These are phyloP conservation scores for Tolypocladium album DNA, from an alignment of 2,329 filamentous ascomycete species.

Conservation along the genomic window DNA sequence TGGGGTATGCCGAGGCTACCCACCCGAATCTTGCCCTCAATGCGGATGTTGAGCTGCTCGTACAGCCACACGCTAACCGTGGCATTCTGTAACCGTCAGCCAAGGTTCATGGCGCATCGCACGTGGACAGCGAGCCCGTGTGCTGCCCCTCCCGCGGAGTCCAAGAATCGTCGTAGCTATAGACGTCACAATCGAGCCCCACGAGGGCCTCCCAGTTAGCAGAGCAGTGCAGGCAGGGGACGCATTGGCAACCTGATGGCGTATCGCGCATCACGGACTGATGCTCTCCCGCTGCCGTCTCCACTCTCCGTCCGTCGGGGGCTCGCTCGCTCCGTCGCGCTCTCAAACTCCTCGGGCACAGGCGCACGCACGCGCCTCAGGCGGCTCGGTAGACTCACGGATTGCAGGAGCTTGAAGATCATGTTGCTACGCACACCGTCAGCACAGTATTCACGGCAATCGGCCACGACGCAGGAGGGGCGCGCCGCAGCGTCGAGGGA, in stretches of 20 bases:
- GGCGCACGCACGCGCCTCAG: neutral
- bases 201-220: neutral
- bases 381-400: slow-evolving; percentile 19
- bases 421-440: slow-evolving; percentile 24
- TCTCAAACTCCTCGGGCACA: neutral
- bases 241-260: too few species aligned
- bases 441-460: neutral
- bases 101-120: neutral
- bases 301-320: neutral
- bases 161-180: neutral
- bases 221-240: neutral
- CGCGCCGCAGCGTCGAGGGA: neutral
- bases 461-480: neutral
- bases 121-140: neutral
- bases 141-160: neutral
- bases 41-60: slow-evolving; percentile 86
- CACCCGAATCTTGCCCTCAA: slow-evolving; percentile 93
- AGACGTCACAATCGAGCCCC: neutral
- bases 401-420: slow-evolving; percentile 67
- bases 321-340: neutral
- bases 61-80: slow-evolving; percentile 94
- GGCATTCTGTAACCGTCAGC: slow-evolving; percentile 43
- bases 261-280: neutral
- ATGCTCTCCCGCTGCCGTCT: neutral
- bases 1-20: slow-evolving; percentile 16